Evolutionary conservation across 2,329 filamentous ascomycete species (phyloP).

Genomic region (Colletotrichum ledebouriae): DNA sequence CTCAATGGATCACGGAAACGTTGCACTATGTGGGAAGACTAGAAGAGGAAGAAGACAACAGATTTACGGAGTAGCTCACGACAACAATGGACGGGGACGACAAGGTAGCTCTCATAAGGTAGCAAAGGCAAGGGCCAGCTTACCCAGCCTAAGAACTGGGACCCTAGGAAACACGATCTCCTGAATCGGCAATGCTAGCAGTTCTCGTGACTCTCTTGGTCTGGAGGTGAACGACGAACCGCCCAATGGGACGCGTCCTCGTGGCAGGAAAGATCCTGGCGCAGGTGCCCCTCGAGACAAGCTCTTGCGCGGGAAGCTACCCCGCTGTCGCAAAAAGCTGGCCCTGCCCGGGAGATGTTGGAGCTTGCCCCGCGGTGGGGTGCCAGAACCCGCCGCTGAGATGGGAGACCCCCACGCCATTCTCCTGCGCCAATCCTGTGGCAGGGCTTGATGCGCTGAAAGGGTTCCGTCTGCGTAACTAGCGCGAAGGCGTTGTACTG

Average conservation of each 20-base stretch:
- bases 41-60: background rate
- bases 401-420: conserved; percentile 35
- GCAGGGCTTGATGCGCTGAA: conserved; percentile 19
- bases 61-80: background rate
- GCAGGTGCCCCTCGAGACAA: conserved; percentile 20
- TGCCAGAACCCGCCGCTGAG: conserved; percentile 14
- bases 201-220: conserved; percentile 28
- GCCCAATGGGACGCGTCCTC: conserved; percentile 33
- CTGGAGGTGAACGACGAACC: conserved; percentile 14
- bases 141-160: conserved; percentile 10
- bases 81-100: background rate
- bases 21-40: background rate
- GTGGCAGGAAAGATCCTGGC: conserved; percentile 19
- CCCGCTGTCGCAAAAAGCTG: conserved; percentile 28
- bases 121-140: background rate
- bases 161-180: conserved; percentile 7
- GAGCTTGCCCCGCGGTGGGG: conserved; percentile 36
- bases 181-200: conserved; percentile 23
- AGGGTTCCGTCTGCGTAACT: background rate
- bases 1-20: background rate
- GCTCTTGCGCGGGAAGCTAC: conserved; percentile 30
- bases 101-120: conserved; percentile 16
- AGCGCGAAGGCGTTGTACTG: background rate
- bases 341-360: conserved; percentile 12
- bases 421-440: conserved; percentile 39